These are phyloP conservation scores for Funneliformis geosporum DNA, from an alignment of 192 early-diverging fungal species.

Conservation along the genomic window DNA sequence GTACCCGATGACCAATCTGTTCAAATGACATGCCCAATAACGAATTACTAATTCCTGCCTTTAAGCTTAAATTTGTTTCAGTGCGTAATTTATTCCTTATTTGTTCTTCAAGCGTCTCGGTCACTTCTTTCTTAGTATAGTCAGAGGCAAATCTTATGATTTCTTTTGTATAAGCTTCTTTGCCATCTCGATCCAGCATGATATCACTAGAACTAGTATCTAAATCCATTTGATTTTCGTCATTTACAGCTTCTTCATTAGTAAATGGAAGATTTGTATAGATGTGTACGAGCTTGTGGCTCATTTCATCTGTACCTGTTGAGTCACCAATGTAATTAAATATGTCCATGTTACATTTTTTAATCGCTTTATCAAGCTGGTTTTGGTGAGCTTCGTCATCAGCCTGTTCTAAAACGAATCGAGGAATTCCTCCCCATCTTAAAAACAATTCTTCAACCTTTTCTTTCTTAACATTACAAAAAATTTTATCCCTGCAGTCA, in stretches of 20 bases:
- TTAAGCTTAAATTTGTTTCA: background rate
- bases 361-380: constrained; percentile 9
- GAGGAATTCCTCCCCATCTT: constrained; percentile 19
- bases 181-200: background rate
- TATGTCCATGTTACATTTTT: constrained; percentile 5
- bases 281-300: constrained; percentile 19
- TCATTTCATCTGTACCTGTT: background rate
- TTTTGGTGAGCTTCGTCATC: background rate
- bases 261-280: constrained; percentile 10
- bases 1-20: constrained; percentile 20
- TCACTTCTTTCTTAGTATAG: background rate
- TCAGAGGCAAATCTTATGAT: constrained; percentile 27
- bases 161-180: background rate
- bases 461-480: background rate
- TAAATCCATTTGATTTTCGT: too few species aligned
- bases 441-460: constrained; percentile 1
- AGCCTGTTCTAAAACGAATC: constrained; percentile 4
- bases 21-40: constrained; percentile 11
- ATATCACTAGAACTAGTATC: too few species aligned
- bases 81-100: background rate
- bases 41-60: background rate
- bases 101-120: background rate
- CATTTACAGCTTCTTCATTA: background rate
- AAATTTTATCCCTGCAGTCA: background rate
- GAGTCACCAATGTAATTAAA: constrained; percentile 24